These are phyloP conservation scores for Penicillium paxilli DNA, from an alignment of 495 filamentous ascomycete species.

Conservation along the genomic window DNA sequence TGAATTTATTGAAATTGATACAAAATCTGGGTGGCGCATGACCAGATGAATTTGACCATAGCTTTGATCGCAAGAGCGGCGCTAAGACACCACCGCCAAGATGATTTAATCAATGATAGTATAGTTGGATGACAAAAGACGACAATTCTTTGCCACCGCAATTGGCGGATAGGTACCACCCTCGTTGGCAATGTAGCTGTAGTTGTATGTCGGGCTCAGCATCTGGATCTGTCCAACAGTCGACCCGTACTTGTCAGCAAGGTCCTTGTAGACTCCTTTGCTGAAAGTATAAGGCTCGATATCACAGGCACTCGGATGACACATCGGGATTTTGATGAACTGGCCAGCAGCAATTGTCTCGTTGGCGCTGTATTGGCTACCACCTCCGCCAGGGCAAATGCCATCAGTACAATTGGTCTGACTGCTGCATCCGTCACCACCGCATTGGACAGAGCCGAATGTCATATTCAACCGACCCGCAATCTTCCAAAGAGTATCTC, in stretches of 20 bases:
- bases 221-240: conserved; percentile 22
- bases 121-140: not conserved
- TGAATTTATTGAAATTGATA: too few species aligned
- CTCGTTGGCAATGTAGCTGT: conserved; percentile 1
- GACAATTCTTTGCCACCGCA: not conserved
- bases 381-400: not conserved
- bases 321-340: conserved; percentile 21
- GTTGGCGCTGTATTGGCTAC: not conserved
- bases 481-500: conserved; percentile 11
- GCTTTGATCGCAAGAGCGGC: too few species aligned
- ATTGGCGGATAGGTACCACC: not conserved
- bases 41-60: too few species aligned
- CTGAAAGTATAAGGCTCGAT: conserved; percentile 12
- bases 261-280: conserved; percentile 23
- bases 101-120: not conserved
- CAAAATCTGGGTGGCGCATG: too few species aligned
- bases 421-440: not conserved
- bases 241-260: conserved; percentile 15
- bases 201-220: conserved; percentile 16
- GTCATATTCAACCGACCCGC: conserved; percentile 13
- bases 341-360: not conserved
- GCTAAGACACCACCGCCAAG: not conserved
- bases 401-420: too few species aligned
- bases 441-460: not conserved
- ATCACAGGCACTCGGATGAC: conserved; percentile 12